phyloP scores from a whole-genome alignment of 2,329 filamentous ascomycete species.

The Ophiostoma himal-ulmi region DNA sequence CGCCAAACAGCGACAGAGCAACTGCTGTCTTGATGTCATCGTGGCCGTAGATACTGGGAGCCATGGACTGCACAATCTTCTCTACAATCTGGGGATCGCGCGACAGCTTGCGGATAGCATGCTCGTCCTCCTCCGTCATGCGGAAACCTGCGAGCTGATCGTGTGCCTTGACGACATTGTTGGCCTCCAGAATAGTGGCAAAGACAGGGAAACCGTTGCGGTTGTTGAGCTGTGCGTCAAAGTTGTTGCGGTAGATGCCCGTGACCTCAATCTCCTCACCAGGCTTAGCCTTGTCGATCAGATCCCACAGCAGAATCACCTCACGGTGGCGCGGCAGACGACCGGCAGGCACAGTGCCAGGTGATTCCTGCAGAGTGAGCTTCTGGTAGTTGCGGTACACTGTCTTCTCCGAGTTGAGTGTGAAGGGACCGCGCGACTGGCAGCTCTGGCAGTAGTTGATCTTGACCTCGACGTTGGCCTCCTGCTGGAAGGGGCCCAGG shows the following conservation, averaged over 20 bases:
- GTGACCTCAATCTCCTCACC: slow-evolving; percentile 97
- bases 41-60: slow-evolving; percentile 95
- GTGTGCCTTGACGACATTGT: slow-evolving; percentile 93
- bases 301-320: slow-evolving; percentile 91
- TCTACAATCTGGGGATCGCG: slow-evolving; percentile 88
- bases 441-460: slow-evolving; percentile 95
- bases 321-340: slow-evolving; percentile 89
- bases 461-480: slow-evolving; percentile 93
- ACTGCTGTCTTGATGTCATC: slow-evolving; percentile 96
- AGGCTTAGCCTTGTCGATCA: slow-evolving; percentile 94
- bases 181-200: slow-evolving; percentile 93
- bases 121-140: slow-evolving; percentile 90
- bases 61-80: slow-evolving; percentile 87
- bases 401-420: slow-evolving; percentile 92
- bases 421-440: slow-evolving; percentile 91
- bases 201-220: slow-evolving; percentile 98
- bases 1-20: slow-evolving; percentile 88
- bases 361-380: slow-evolving; percentile 91
- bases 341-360: slow-evolving; percentile 91
- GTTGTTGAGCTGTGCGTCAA: slow-evolving; percentile 95
- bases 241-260: slow-evolving; percentile 96
- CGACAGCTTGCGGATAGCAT: slow-evolving; percentile 78
- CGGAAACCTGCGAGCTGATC: slow-evolving; percentile 96
- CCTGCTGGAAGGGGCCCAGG: slow-evolving; percentile 92
- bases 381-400: slow-evolving; percentile 99